Percentiles rank a stretch among this genome's conserved stretches.
These are phyloP conservation scores for Isoetes taiwanensis DNA, from an alignment of 75 land plant genomes.

Conservation along the genomic window DNA sequence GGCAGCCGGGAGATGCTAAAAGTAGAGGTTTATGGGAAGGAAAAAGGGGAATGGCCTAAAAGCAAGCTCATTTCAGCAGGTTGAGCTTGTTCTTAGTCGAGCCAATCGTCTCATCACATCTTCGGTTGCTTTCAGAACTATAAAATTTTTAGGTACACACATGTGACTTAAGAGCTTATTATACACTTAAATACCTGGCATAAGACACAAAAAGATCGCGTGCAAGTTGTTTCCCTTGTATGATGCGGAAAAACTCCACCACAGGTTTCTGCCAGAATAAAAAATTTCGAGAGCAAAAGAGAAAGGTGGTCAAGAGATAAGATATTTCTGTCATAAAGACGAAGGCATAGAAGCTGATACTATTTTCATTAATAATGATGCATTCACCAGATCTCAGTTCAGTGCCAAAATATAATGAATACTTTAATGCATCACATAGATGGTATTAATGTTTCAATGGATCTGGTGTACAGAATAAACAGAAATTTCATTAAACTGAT, in stretches of 20 bases:
- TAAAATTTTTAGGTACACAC: not conserved
- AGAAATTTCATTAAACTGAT: not conserved
- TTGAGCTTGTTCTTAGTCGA: too few relatives aligned
- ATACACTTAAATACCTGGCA: slow-evolving; percentile 58
- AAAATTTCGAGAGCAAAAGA: not conserved
- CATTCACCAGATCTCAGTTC: not conserved
- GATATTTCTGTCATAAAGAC: not conserved
- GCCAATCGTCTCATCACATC: not conserved
- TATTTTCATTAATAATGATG: not conserved
- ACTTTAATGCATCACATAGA: not conserved
- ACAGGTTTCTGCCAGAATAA: slow-evolving; percentile 38
- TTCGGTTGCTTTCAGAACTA: not conserved
- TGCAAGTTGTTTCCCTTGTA: slow-evolving; percentile 69
- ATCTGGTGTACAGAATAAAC: not conserved
- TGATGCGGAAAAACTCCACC: slow-evolving; percentile 65
- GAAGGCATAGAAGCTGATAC: not conserved
- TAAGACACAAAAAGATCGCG: slow-evolving; percentile 80
- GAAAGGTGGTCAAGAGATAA: not conserved
- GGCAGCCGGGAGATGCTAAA: too few relatives aligned
- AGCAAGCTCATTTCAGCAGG: too few relatives aligned
- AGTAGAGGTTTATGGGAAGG: too few relatives aligned
- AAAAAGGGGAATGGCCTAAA: too few relatives aligned
- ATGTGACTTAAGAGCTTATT: too few relatives aligned
- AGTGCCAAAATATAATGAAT: not conserved
- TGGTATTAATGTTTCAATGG: not conserved